Percentiles rank a stretch among this genome's conserved stretches.
These are phyloP conservation scores for Metschnikowia kunwiensis DNA, from an alignment of 805 yeast genomes.

Conservation along the genomic window DNA sequence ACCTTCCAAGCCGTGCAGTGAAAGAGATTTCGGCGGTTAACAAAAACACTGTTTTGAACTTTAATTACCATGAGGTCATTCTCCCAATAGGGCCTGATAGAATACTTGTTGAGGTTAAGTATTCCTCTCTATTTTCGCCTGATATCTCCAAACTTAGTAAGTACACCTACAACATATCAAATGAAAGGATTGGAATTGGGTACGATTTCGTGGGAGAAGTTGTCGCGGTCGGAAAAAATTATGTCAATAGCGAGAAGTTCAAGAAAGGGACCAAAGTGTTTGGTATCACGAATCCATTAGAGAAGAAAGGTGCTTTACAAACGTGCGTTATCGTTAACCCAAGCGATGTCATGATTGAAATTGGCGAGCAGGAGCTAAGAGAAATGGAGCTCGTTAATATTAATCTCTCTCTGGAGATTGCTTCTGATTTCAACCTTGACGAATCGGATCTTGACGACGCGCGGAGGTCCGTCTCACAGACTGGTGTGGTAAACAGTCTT, in stretches of 20 bases:
- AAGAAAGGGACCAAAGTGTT: slow-evolving; percentile 61
- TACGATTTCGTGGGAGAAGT: slow-evolving; percentile 66
- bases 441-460: slow-evolving; percentile 4
- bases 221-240: slow-evolving; percentile 51
- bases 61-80: slow-evolving; percentile 48
- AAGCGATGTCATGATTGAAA: slow-evolving; percentile 25
- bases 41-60: slow-evolving; percentile 46
- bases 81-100: slow-evolving; percentile 47
- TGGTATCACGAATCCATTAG: slow-evolving; percentile 54
- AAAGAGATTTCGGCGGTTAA: slow-evolving; percentile 46
- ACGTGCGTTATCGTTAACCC: slow-evolving; percentile 57
- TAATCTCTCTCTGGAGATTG: slow-evolving; percentile 17
- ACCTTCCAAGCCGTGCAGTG: slow-evolving; percentile 40
- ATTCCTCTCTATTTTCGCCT: slow-evolving; percentile 61
- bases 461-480: background rate
- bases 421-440: slow-evolving; percentile 11
- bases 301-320: slow-evolving; percentile 55
- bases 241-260: slow-evolving; percentile 27
- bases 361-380: slow-evolving; percentile 24
- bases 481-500: background rate
- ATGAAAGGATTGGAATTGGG: slow-evolving; percentile 61
- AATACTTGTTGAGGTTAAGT: slow-evolving; percentile 55
- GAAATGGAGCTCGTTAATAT: slow-evolving; percentile 24
- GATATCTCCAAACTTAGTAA: slow-evolving; percentile 61
- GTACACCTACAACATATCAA: slow-evolving; percentile 49